Evolutionary conservation across 495 filamentous ascomycete genomes (phyloP), one percentile per base, ranked within the genome.

Genomic region (Bathelium albidoporum): DNA sequence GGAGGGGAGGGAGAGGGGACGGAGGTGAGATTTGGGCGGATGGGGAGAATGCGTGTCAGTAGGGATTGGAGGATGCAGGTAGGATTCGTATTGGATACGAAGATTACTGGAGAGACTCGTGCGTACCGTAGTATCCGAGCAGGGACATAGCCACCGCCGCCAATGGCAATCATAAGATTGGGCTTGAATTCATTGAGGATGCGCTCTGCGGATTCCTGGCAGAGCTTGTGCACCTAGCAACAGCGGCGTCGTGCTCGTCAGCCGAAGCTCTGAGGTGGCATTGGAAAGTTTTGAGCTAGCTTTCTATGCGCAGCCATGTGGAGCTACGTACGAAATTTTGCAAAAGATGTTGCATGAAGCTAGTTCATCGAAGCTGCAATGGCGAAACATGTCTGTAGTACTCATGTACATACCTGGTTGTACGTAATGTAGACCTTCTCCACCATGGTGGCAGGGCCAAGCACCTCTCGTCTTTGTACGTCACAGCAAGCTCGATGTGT

Each of bases 151-250:
- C 94, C 94, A 71, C 94, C 94, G 65, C 94, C 94, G 65, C 94
- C 94, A 72, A 99, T 99, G 71, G 94, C 94, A 74, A 99, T 95
- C 83, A 99, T 97, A 61, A 99, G 87, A 72, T 96, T 90, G 45
- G 94, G 94, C 68, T 88, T 80, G 79, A 95, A 90, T 1, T 87
- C 81, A 72, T 84, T 79, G 65, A 99, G 86, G 74, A 97, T 96
- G 64, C 79, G 77, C 53, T 84, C 80, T 22, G 92, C 94, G 1
- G 89, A 83, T 62, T 83, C 79, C 76, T 96, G 90, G 77, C 94
- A 99, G 68, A 99, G 83, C 75, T 96, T 94, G 82, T 99, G 94
- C 67, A 98, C 89, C 93, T 97, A 60, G 34, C 14, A 39, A n/a
- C n/a, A 41, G 44, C 7, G 11, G 3, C 4, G 12, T 49, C 3